These are phyloP conservation scores for Ophiostoma fasciatum DNA, from an alignment of 2,329 filamentous ascomycete genomes.

Conservation along the genomic window DNA sequence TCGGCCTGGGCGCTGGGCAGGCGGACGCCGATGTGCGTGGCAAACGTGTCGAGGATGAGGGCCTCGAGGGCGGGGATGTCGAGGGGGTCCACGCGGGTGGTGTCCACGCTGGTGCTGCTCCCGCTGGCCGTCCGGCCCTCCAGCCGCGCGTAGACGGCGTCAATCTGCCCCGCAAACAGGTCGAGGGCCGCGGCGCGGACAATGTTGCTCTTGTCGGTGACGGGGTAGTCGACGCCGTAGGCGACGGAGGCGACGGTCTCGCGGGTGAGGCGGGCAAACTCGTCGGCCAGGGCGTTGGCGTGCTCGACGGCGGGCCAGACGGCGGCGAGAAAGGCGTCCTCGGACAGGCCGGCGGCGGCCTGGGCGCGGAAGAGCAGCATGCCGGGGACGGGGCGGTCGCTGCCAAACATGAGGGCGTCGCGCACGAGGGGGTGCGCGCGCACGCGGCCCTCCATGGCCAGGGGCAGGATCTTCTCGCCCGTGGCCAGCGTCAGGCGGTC, in stretches of 20 bases:
- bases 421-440: conserved; percentile 19
- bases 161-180: conserved; percentile 21
- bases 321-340: conserved; percentile 20
- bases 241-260: conserved; percentile 24
- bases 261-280: conserved; percentile 27
- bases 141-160: conserved; percentile 16
- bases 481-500: conserved; percentile 23
- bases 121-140: neutral
- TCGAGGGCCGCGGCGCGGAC: conserved; percentile 26
- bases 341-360: conserved; percentile 14
- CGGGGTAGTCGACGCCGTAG: conserved; percentile 20
- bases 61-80: conserved; percentile 18
- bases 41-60: conserved; percentile 18
- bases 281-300: conserved; percentile 25
- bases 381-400: conserved; percentile 18
- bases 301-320: conserved; percentile 23
- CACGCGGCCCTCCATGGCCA: conserved; percentile 20
- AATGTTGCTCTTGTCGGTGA: conserved; percentile 31
- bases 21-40: conserved; percentile 17
- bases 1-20: conserved; percentile 20
- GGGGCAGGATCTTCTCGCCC: conserved; percentile 24
- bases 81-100: conserved; percentile 4
- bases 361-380: conserved; percentile 18
- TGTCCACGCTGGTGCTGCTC: neutral
- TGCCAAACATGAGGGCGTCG: conserved; percentile 21